Base-by-base conservation (phyloP, 2,329 filamentous ascomycete genomes). In the Xenoacremonium recifei region DNA sequence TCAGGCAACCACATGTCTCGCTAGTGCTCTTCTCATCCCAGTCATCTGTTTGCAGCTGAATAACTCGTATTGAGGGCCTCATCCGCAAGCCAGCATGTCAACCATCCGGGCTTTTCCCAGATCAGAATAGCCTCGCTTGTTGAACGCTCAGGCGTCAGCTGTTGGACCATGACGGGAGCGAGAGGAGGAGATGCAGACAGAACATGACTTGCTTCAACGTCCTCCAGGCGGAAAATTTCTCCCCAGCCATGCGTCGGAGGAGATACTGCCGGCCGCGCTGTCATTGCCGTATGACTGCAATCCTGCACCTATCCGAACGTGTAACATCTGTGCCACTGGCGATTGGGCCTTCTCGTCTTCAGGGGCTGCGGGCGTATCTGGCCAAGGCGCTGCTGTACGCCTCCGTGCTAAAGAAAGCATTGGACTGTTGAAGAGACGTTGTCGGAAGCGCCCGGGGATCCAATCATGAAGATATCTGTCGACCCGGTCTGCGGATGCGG, bases 251-350 rank as follows among this genome's bases (percentile, higher is more conserved):
- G 44, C 46, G 47, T 51, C 53, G 54, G 37, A 30, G 39, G 36
- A 41, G 27, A 56, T 53, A 53, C 45, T 47, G 46, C 37, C 35
- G 35, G 42, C 51, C 50, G 42, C 41, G 41, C 44, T 58, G 55
- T 48, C 55, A 58, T 58, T 52, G 39, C 49, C 53, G 42, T 55
- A 46, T 45, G 37, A 47, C 44, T 19, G 40, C 44, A 37, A 43
- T 7, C 12, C 37, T 51, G 53, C 44, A 18, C 36, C 30, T 25
- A 35, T 12, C 53, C 49, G 47, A 42, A 19, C 35, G 42, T 47
- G 37, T 27, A 31, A 29, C 53, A 35, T 35, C 34, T 37, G 42
- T 48, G 39, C 15, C n/a, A 44, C 37, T 45, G 19, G 19, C 39
- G 44, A 58, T 56, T 58, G 44, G 53, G 37, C 27, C 21, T 21